Base-by-base conservation (phyloP, 2,329 filamentous ascomycete species). In the Bipolaris bicolor region DNA sequence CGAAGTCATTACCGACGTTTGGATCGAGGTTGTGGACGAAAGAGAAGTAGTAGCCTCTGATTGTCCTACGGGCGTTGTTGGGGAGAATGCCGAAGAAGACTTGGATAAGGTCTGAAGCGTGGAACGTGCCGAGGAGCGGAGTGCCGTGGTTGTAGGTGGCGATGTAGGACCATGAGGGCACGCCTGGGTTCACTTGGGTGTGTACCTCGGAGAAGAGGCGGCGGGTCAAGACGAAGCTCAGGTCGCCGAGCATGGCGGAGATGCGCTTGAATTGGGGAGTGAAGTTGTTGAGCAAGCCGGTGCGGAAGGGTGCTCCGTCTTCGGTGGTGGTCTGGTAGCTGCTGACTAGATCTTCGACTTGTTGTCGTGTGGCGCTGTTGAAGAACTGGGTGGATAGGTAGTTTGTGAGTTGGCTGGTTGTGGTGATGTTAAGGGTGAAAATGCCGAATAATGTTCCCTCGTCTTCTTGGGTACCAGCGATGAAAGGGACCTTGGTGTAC, bases 241-340 rank as follows among this genome's bases (percentile, higher is more conserved):
- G 67, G 69, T 95, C 91, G 13, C 91, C 91, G 0, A 93, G 79
- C 26, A 94, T 84, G 34, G 90, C 90, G 1, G 89, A 87, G 0
- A 92, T 79, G 13, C 89, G 88, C 76, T 93, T 94, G 81, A 87
- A 93, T 63, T 90, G 84, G 0, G 90, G 89, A 70, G 90, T 92
- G 68, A 86, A 80, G 67, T 89, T 87, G 77, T 94, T 90, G n/a
- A 88, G 62, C 9, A 83, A 60, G 1, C 84, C 80, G 0, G 90
- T 93, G 48, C 86, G 82, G 80, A 91, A 93, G 1, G 91, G 91
- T 1, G 87, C 90, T 33, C 90, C 90, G 16, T 83, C 78, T 7
- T 80, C 77, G 18, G 81, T 72, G 22, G 80, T 78, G n/a, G 82
- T 73, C 1, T 84, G 81, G 70, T 94, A 95, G 0, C 83, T 85